Evolutionary conservation across 805 yeast genomes (phyloP).

Genomic region (Teunomyces stri): DNA sequence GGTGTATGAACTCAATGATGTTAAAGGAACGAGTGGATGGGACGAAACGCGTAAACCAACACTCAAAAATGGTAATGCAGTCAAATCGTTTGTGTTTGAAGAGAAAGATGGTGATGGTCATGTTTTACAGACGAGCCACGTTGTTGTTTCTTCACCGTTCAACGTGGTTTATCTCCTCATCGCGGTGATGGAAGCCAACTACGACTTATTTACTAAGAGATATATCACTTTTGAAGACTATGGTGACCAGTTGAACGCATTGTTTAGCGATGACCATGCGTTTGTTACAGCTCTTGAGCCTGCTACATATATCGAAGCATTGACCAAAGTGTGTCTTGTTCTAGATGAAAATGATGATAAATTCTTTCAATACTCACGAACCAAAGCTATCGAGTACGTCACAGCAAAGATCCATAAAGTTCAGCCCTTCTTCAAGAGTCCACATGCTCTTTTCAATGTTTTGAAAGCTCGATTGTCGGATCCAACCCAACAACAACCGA

Average conservation of each 20-base stretch:
- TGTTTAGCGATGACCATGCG: constrained; percentile 25
- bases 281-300: constrained; percentile 26
- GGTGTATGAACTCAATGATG: constrained; percentile 40
- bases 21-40: constrained; percentile 38
- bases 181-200: constrained; percentile 25
- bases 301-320: constrained; percentile 2
- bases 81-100: constrained; percentile 41
- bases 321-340: constrained; percentile 24
- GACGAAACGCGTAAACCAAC: constrained; percentile 17
- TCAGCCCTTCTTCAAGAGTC: background rate
- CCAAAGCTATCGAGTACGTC: constrained; percentile 38
- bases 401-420: constrained; percentile 29
- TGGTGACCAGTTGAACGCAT: constrained; percentile 30
- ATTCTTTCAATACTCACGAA: constrained; percentile 41
- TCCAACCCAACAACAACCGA: constrained; percentile 14
- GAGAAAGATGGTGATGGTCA: constrained; percentile 23
- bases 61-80: constrained; percentile 26
- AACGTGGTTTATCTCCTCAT: constrained; percentile 41
- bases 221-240: constrained; percentile 45
- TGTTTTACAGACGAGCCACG: constrained; percentile 38
- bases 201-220: constrained; percentile 25
- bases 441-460: background rate
- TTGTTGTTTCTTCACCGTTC: constrained; percentile 41
- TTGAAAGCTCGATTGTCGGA: background rate
- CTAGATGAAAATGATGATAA: constrained; percentile 32